Evolutionary conservation across 2,329 filamentous ascomycete genomes (phyloP), one percentile per base, ranked within the genome.

Genomic region (Penicillium italicum): DNA sequence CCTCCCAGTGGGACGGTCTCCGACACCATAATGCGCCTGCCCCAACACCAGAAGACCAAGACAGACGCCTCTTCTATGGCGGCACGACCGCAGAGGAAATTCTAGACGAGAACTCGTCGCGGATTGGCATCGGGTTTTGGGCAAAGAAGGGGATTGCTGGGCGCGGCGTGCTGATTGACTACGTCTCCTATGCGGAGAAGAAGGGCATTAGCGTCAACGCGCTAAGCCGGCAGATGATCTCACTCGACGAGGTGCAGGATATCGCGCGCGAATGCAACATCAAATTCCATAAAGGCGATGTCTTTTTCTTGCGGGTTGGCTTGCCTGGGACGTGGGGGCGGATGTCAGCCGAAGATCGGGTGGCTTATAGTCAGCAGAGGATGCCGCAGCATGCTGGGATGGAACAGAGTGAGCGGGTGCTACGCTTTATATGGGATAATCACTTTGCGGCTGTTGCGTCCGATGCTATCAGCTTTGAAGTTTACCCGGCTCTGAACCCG

Each of bases 361-460:
- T 60, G 28, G 51, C 55, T 11, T 74, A 74, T 46, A 70, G 70
- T 34, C 59, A 67, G 30, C 71, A 72, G 53, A 33, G 48, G 3
- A 59, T 49, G 40, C 72, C 72, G 2, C 64, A 70, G 36, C 72
- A 74, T 59, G 68, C 70, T 7, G 72, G 72, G 0, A 65, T 74
- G 18, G 72, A 74, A 60, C 72, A 74, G 58, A 73, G 69, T 18
- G 72, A 74, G 62, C 70, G 69, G 4, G 70, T 80, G 11, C 72
- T 84, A 8, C 73, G 78, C 14, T 87, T 84, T 77, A 71, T 86
- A 20, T 86, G 83, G 82, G 79, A 85, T 51, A 75, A 79, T 53
- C 76, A 79, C 43, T 85, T 86, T 66, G 74, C 82, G 0, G 84
- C 83, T 1, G 79, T 85, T 1, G 84, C 80, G 0, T 82, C 83